Conservation (phyloP, 2,329 filamentous ascomycete genomes). For the Apiospora kogelbergensis region DNA sequence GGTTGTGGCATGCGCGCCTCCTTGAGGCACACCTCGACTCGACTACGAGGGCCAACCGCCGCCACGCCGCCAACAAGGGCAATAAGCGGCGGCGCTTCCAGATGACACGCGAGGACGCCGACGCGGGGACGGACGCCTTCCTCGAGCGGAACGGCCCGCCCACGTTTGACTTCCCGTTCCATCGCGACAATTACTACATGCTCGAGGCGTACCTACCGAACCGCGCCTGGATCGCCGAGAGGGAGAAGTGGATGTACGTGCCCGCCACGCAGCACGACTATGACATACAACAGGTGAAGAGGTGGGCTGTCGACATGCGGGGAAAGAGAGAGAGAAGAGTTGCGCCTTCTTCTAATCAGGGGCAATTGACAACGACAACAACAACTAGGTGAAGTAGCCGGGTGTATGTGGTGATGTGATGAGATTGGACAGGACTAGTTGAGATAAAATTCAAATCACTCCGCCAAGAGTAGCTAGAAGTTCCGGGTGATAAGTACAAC, state of each 20-base stretch:
- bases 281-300: constrained; percentile 34
- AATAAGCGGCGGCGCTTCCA: constrained; percentile 45
- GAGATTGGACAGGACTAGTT: not conserved
- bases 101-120: constrained; percentile 45
- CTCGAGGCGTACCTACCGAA: constrained; percentile 58
- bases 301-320: constrained; percentile 19
- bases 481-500: too few relatives aligned
- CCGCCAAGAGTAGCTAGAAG: too few relatives aligned
- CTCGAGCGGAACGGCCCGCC: constrained; percentile 50
- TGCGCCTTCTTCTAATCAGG: not conserved
- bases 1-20: constrained; percentile 49
- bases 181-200: constrained; percentile 59
- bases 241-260: constrained; percentile 49
- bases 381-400: not conserved
- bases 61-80: constrained; percentile 48
- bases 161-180: constrained; percentile 52
- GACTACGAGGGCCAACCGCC: constrained; percentile 43
- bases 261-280: constrained; percentile 38
- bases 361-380: not conserved
- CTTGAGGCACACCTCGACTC: constrained; percentile 48
- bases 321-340: not conserved
- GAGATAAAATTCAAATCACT: not conserved
- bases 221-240: constrained; percentile 49
- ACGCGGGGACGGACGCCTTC: constrained; percentile 48
- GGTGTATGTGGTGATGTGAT: not conserved